Evolutionary conservation across 805 yeast species (phyloP).

Genomic region (Blastobotrys robertii): DNA sequence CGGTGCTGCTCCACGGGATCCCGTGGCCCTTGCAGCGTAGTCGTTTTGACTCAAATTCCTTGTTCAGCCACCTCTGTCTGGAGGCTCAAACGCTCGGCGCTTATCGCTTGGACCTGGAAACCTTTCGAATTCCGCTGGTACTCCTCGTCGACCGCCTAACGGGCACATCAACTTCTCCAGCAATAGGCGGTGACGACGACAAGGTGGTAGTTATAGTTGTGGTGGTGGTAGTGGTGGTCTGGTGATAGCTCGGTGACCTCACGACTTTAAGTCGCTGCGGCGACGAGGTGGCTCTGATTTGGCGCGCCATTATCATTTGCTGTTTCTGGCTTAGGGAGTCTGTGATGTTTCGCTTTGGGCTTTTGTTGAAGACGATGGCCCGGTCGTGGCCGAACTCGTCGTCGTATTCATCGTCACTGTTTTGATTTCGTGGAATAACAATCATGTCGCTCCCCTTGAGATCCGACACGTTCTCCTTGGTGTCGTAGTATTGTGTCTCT

Average conservation of each 20-base stretch:
- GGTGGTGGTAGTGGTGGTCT: constrained; percentile 18
- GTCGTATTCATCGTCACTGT: constrained; percentile 6
- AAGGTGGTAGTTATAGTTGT: constrained; percentile 13
- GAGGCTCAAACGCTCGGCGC: too few relatives aligned
- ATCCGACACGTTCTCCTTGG: not conserved
- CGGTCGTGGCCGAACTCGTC: constrained; percentile 1
- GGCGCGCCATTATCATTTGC: constrained; percentile 19
- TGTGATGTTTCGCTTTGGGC: constrained; percentile 17
- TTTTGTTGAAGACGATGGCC: not conserved
- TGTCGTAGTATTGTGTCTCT: not conserved
- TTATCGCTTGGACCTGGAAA: not conserved
- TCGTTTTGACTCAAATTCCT: too few relatives aligned
- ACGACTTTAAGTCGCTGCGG: constrained; percentile 16
- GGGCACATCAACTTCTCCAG: constrained; percentile 5
- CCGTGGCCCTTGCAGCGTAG: too few relatives aligned
- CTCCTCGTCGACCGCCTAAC: constrained; percentile 16
- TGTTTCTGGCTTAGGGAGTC: constrained; percentile 15
- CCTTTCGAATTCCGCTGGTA: constrained; percentile 12
- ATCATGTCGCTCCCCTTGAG: not conserved
- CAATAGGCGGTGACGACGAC: constrained; percentile 13
- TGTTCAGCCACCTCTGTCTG: too few relatives aligned
- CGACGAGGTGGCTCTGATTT: constrained; percentile 25
- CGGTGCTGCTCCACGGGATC: too few relatives aligned
- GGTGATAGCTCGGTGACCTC: constrained; percentile 13
- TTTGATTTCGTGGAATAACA: constrained; percentile 2